A percentile compares a stretch with the other conserved stretches of the same genome.
Conservation (phyloP, 139 green algal genomes). For the Pycnococcus provasolii region DNA sequence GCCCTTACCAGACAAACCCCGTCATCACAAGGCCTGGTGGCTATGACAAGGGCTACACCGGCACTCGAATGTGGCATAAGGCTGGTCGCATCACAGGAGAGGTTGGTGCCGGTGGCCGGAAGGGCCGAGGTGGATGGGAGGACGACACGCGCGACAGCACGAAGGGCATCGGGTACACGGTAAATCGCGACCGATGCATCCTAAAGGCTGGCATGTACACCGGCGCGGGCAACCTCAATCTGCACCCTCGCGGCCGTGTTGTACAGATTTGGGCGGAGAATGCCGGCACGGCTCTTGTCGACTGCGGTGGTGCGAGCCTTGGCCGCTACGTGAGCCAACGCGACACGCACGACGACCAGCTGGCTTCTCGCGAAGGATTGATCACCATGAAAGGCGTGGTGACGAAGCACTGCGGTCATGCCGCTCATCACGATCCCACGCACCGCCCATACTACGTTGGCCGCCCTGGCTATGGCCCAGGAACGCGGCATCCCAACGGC, state of each 20-base stretch:
- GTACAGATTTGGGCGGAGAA: slow-evolving; percentile 20
- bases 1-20: background rate
- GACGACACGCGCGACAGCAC: background rate
- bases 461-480: slow-evolving; percentile 9
- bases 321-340: background rate
- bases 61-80: background rate
- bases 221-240: slow-evolving; percentile 9
- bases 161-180: slow-evolving; percentile 18
- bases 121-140: background rate
- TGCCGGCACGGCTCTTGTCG: slow-evolving; percentile 2
- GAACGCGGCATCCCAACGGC: slow-evolving; percentile 3
- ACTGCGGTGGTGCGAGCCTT: slow-evolving; percentile 8
- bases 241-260: slow-evolving; percentile 5
- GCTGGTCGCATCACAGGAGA: background rate
- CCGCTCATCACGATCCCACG: background rate
- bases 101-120: background rate
- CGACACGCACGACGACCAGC: slow-evolving; percentile 2
- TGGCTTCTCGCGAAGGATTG: background rate
- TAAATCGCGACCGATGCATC: slow-evolving; percentile 21
- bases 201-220: slow-evolving; percentile 20
- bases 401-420: background rate
- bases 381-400: slow-evolving; percentile 7
- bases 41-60: slow-evolving; percentile 17
- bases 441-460: slow-evolving; percentile 8
- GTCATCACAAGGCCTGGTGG: background rate